Base-by-base conservation (phyloP, 345 rosid genomes). In the Erodium maritimum region DNA sequence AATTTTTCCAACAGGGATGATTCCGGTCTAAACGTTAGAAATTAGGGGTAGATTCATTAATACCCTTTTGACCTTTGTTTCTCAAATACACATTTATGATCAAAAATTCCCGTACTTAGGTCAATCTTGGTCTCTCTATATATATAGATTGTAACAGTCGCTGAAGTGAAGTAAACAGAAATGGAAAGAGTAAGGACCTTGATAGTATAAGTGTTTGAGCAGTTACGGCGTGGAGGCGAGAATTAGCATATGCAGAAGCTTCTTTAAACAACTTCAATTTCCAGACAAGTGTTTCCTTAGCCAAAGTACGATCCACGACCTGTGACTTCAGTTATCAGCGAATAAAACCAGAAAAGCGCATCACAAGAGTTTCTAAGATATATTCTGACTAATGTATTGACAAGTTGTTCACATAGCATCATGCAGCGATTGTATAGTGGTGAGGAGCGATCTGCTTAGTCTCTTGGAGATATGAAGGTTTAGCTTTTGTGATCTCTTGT, bases 151-250 rank as follows among this genome's bases (percentile, higher is more conserved):
- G 3, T 42, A 42, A 42, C 17, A 42, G 12, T 7, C 12, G 48
- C 17, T 42, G 14, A 63, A 4, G 17, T 17, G 7, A 20, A 23
- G 17, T 5, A 11, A n/a, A 46, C 21, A 5, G 53, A 7, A n/a
- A 25, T 23, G 57, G 48, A 2, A 53, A 59, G 61, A 33, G n/a
- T 57, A 55, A 25, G 23, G 50, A 83, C 95, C 91, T 87, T 18
- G 71, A 69, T 67, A 87, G 86, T 60, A 87, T 58, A 34, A 87
- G 75, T 21, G 73, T 76, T 68, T 84, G 77, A 56, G 89, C 91
- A 66, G 69, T 75, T 64, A 79, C 70, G 51, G 74, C 73, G 61
- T 77, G 55, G 57, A 84, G 80, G 50, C 70, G 80, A 23, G 82
- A 78, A 63, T 73, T 77, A 60, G 81, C 79, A 67, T 65, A 76